These are phyloP conservation scores for Musa troglodytarum DNA, from an alignment of 176 grass and related monocot genomes.

Conservation along the genomic window DNA sequence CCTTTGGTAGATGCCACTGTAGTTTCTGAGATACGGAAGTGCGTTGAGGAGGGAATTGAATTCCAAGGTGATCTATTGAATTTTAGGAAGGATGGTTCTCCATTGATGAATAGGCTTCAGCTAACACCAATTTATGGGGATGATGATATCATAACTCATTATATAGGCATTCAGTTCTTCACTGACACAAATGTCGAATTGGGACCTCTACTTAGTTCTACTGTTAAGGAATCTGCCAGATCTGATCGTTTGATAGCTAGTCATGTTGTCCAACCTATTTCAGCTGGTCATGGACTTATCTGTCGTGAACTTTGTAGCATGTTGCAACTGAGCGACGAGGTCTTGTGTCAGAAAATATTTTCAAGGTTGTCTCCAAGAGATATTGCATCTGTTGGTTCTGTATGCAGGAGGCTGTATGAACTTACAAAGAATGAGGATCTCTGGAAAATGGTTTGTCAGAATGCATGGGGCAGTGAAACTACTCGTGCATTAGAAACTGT, in stretches of 20 bases:
- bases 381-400: slow-evolving; percentile 21
- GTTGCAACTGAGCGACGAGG: slow-evolving; percentile 14
- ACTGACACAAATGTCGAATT: neutral
- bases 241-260: neutral
- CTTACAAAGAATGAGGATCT: slow-evolving; percentile 18
- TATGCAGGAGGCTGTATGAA: slow-evolving; percentile 10
- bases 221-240: slow-evolving; percentile 3
- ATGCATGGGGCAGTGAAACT: slow-evolving; percentile 15
- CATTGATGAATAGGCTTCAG: slow-evolving; percentile 14
- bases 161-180: slow-evolving; percentile 7
- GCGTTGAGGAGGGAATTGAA: slow-evolving; percentile 8
- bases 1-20: slow-evolving; percentile 10
- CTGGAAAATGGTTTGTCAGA: slow-evolving; percentile 22
- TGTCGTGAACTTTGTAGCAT: slow-evolving; percentile 16
- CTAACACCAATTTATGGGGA: slow-evolving; percentile 11
- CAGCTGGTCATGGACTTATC: neutral
- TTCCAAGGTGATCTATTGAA: slow-evolving; percentile 11
- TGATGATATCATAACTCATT: slow-evolving; percentile 10
- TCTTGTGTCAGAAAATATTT: slow-evolving; percentile 19
- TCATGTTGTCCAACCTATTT: slow-evolving; percentile 2
- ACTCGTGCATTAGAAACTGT: slow-evolving; percentile 12
- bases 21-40: slow-evolving; percentile 5
- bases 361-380: slow-evolving; percentile 14
- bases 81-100: slow-evolving; percentile 12
- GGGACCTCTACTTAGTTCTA: neutral